These are phyloP conservation scores for Brassica incana DNA, from an alignment of 345 rosid genomes.

Conservation along the genomic window DNA sequence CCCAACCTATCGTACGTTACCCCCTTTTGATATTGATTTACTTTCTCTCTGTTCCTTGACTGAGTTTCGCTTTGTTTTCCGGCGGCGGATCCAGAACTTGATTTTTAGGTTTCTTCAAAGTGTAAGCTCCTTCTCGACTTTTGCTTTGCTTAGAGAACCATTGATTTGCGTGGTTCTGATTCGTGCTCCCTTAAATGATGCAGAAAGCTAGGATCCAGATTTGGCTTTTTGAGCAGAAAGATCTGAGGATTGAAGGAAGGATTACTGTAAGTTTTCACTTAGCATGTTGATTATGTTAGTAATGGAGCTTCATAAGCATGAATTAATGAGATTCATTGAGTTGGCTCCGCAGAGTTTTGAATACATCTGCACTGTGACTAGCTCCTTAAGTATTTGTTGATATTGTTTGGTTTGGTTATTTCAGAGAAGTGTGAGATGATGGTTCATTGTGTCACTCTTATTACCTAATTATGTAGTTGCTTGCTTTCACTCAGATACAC, in stretches of 20 bases:
- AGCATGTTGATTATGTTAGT: neutral
- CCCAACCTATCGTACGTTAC: conserved; percentile 60
- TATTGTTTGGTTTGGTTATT: too few species aligned
- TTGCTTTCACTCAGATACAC: neutral
- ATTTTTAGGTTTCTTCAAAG: conserved; percentile 93
- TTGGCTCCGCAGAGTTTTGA: too few species aligned
- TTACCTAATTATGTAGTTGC: neutral
- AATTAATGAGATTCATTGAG: neutral
- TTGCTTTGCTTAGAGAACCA: neutral
- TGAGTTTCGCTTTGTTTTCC: neutral
- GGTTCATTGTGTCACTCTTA: neutral
- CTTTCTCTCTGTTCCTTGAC: conserved; percentile 7
- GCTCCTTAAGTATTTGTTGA: too few species aligned
- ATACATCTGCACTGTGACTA: too few species aligned
- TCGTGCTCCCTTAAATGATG: neutral
- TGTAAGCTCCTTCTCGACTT: conserved; percentile 41
- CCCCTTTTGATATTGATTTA: neutral
- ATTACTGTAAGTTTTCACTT: conserved; percentile 25
- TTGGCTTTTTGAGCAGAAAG: conserved; percentile 95
- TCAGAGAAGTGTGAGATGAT: neutral
- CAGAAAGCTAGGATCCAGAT: conserved; percentile 93
- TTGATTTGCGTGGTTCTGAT: neutral
- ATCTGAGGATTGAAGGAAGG: conserved; percentile 73
- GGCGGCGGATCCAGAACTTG: conserved; percentile 54
- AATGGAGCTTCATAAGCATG: neutral